Conservation (phyloP, 116 monocot genomes). For the Zostera marina region DNA sequence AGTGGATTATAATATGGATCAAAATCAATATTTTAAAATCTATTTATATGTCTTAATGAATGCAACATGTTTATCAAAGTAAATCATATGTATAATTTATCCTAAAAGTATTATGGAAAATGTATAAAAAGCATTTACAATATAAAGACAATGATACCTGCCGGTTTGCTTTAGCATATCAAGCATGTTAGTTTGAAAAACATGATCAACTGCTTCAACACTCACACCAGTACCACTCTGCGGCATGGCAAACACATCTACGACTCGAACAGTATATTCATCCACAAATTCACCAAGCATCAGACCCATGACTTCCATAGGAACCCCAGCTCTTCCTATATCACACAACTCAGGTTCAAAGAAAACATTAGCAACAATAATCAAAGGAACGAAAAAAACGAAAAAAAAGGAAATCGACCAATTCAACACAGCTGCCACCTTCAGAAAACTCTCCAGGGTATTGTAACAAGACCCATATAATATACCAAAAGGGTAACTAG, state of each 20-base stretch:
- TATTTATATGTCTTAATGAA: too few relatives aligned
- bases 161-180: conserved; percentile 99
- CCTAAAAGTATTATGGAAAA: too few relatives aligned
- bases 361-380: background rate
- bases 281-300: conserved; percentile 98
- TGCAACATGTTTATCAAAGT: too few relatives aligned
- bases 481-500: too few relatives aligned
- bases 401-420: background rate
- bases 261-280: conserved; percentile 91
- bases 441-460: too few relatives aligned
- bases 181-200: conserved; percentile 99
- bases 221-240: conserved; percentile 93
- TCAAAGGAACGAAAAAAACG: background rate
- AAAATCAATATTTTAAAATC: too few relatives aligned
- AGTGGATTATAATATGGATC: too few relatives aligned
- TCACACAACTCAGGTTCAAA: background rate
- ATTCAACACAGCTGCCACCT: too few relatives aligned
- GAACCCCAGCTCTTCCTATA: conserved; percentile 82
- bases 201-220: conserved; percentile 91
- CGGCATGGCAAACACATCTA: conserved; percentile 97
- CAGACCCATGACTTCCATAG: conserved; percentile 99
- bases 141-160: conserved; percentile 27
- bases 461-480: too few relatives aligned
- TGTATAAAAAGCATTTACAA: background rate
- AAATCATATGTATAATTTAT: too few relatives aligned